Conservation (phyloP, 805 yeast species). For the Barnettozyma sp. region DNA sequence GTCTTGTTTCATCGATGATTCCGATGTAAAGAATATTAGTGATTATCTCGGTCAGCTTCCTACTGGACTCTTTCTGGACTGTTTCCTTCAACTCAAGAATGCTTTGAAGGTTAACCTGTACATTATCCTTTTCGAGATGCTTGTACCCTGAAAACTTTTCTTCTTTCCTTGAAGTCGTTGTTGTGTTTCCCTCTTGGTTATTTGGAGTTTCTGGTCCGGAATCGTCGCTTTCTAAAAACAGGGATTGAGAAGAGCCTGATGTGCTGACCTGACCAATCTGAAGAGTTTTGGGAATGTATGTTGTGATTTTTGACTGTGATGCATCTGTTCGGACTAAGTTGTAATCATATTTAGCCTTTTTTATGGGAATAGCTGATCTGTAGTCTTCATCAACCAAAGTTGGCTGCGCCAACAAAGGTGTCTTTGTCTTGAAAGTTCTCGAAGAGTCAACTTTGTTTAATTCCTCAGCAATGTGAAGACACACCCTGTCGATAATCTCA, state of each 20-base stretch:
- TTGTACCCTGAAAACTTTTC: too few species aligned
- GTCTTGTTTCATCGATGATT: constrained; percentile 59
- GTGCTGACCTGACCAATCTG: not conserved
- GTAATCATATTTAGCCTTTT: constrained; percentile 46
- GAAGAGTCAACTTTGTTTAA: constrained; percentile 57
- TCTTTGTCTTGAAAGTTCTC: constrained; percentile 62
- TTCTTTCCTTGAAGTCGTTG: too few species aligned
- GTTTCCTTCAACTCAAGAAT: constrained; percentile 47
- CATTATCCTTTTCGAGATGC: constrained; percentile 25
- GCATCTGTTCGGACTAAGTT: constrained; percentile 68
- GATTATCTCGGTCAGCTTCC: constrained; percentile 59
- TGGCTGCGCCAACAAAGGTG: constrained; percentile 29
- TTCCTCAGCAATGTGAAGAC: constrained; percentile 39
- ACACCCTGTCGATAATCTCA: constrained; percentile 65
- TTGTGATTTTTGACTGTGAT: constrained; percentile 47
- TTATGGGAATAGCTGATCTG: constrained; percentile 4
- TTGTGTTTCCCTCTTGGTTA: too few species aligned
- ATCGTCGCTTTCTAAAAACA: too few species aligned
- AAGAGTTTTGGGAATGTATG: constrained; percentile 23
- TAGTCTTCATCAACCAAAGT: constrained; percentile 2
- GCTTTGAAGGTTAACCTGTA: constrained; percentile 48
- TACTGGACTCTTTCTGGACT: constrained; percentile 39
- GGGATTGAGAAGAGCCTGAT: not conserved
- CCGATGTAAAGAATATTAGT: constrained; percentile 74
- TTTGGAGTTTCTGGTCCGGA: too few species aligned